phyloP scores from a whole-genome alignment of 208 protist genomes.

The Acanthamoeba healyi region DNA sequence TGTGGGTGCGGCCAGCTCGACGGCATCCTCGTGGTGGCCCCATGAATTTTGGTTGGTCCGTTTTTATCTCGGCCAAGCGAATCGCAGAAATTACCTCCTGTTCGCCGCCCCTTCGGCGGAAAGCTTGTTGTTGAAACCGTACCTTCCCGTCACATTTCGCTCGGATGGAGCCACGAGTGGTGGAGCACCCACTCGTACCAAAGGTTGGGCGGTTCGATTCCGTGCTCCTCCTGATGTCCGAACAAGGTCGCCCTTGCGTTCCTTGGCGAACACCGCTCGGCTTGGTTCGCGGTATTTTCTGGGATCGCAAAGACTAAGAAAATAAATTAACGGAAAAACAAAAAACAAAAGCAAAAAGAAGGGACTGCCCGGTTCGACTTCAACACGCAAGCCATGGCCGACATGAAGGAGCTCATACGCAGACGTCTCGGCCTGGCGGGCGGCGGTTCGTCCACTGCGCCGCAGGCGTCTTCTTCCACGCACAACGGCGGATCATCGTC shows the following conservation, averaged over 20 bases:
- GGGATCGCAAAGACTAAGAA: not conserved
- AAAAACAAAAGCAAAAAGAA: not conserved
- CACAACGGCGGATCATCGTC: not conserved
- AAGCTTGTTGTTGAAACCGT: not conserved
- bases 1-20: not conserved
- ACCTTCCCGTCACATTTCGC: not conserved
- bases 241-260: too few species aligned
- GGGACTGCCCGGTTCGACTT: too few species aligned
- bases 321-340: not conserved
- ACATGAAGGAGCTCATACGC: conserved; percentile 46
- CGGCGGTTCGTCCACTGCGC: too few species aligned
- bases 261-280: too few species aligned
- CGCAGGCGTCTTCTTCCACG: not conserved
- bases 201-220: conserved; percentile 32
- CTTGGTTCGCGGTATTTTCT: not conserved
- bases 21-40: not conserved
- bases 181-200: too few species aligned
- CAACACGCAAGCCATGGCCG: not conserved
- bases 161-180: too few species aligned
- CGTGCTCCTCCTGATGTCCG: too few species aligned
- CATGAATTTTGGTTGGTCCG: not conserved
- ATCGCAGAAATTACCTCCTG: not conserved
- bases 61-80: not conserved
- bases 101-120: conserved; percentile 13
- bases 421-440: not conserved